Base-by-base conservation (phyloP, 495 filamentous ascomycete genomes). In the Pseudoneurospora amorphoporcata region DNA sequence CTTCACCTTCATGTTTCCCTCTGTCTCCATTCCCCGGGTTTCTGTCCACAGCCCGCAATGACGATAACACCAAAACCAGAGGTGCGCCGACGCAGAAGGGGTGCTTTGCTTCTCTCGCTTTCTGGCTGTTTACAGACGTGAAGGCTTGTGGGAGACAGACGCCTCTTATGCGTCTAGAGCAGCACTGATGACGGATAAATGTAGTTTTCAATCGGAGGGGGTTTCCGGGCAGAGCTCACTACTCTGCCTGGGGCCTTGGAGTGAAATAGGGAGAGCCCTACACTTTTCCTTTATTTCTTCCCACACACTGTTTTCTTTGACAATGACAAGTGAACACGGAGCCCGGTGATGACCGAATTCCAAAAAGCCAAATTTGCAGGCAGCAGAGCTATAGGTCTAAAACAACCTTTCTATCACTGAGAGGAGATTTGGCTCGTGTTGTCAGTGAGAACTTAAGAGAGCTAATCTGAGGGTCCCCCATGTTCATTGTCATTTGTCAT, bases 361-460 rank as follows among this genome's bases (percentile, higher is more conserved):
- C 86, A 87, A 86, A 87, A 88, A 87, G 86, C 86, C 86, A 87
- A 87, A 88, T 86, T 87, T 87, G 86, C 83, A 88, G 85, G 79
- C 84, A 87, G 81, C 86, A 74, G 79, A 82, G 77, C 75, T 75
- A 71, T 75, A 38, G 76, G 71, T 71, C 68, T 70, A 41, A 40
- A 35, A 38, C 37, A 35, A 53, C 58, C 69, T 70, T 69, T 70
- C 69, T 45, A 53, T 53, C 19, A 53, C 37, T 61, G n/a, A 68
- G 74, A 61, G 14, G 19, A 68, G 42, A 58, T 68, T 71, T 69
- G 53, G 72, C 73, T 80, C 79, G 77, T 72, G 86, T 87, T 87
- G 81, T 79, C 85, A 53, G 75, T 88, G 86, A 85, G 86, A 87
- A 88, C 86, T 72, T 58, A 81, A 82, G 86, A 88, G 86, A 88